phyloP scores from a whole-genome alignment of 345 rosid genomes.

The Turritis glabra region DNA sequence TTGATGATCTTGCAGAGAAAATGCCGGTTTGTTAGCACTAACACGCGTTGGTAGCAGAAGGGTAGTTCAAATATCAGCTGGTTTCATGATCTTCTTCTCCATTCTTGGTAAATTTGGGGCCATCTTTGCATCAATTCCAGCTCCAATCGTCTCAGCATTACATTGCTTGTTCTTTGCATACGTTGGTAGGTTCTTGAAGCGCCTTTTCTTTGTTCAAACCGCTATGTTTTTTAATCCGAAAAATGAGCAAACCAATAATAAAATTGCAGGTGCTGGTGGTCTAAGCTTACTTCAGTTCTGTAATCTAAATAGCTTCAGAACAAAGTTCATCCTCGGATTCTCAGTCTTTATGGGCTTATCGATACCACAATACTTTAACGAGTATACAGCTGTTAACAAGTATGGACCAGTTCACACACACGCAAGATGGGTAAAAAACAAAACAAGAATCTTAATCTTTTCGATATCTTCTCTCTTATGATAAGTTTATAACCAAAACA shows the following conservation, averaged over 20 bases:
- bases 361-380: constrained; percentile 83
- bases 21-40: constrained; percentile 85
- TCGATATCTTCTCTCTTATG: background rate
- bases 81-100: constrained; percentile 96
- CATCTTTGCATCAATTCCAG: constrained; percentile 82
- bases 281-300: constrained; percentile 86
- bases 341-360: constrained; percentile 87
- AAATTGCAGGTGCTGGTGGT: constrained; percentile 63
- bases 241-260: background rate
- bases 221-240: background rate
- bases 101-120: constrained; percentile 93
- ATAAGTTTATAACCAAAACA: background rate
- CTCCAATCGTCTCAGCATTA: constrained; percentile 71
- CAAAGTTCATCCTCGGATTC: constrained; percentile 76
- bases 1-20: constrained; percentile 55
- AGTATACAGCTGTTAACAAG: constrained; percentile 55
- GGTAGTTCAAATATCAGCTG: constrained; percentile 91
- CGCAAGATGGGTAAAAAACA: constrained; percentile 62
- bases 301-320: constrained; percentile 81
- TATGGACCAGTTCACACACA: constrained; percentile 62
- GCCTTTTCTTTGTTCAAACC: background rate
- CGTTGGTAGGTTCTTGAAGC: constrained; percentile 57
- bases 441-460: background rate
- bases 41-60: constrained; percentile 92
- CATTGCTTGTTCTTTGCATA: constrained; percentile 82